These are phyloP conservation scores for Fusarium algeriense DNA, from an alignment of 2,329 filamentous ascomycete species.

Conservation along the genomic window DNA sequence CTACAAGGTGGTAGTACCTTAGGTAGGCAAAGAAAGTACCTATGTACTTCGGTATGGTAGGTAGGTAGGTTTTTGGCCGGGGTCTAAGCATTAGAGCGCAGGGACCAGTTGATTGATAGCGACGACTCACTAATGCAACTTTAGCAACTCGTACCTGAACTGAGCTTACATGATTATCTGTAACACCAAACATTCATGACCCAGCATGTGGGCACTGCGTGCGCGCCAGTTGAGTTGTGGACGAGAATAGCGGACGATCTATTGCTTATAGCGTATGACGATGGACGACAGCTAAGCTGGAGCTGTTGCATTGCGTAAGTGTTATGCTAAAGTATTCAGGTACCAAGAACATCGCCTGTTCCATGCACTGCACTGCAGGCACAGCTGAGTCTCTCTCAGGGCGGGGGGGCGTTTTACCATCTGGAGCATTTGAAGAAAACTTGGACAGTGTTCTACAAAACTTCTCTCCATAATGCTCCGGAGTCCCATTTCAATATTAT, in stretches of 20 bases:
- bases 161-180: slow-evolving; percentile 31
- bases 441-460: background rate
- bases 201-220: slow-evolving; percentile 21
- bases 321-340: slow-evolving; percentile 6
- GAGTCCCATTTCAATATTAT: slow-evolving; percentile 3
- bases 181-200: slow-evolving; percentile 17
- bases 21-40: too few species aligned
- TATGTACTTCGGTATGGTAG: too few species aligned
- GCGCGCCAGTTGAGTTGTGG: slow-evolving; percentile 35
- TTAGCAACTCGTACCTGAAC: slow-evolving; percentile 34
- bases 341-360: background rate
- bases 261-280: slow-evolving; percentile 38
- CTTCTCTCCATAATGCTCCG: background rate
- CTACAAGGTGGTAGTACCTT: background rate
- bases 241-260: slow-evolving; percentile 38
- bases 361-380: background rate
- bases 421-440: slow-evolving; percentile 5
- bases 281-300: slow-evolving; percentile 17
- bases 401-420: slow-evolving; percentile 9
- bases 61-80: too few species aligned
- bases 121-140: slow-evolving; percentile 11
- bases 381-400: slow-evolving; percentile 8
- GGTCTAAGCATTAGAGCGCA: slow-evolving; percentile 7
- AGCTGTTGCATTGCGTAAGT: slow-evolving; percentile 42
- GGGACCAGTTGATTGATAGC: slow-evolving; percentile 18